Evolutionary conservation across 2,329 filamentous ascomycete species (phyloP), one percentile per base, ranked within the genome.

Genomic region (Fusarium sororula): DNA sequence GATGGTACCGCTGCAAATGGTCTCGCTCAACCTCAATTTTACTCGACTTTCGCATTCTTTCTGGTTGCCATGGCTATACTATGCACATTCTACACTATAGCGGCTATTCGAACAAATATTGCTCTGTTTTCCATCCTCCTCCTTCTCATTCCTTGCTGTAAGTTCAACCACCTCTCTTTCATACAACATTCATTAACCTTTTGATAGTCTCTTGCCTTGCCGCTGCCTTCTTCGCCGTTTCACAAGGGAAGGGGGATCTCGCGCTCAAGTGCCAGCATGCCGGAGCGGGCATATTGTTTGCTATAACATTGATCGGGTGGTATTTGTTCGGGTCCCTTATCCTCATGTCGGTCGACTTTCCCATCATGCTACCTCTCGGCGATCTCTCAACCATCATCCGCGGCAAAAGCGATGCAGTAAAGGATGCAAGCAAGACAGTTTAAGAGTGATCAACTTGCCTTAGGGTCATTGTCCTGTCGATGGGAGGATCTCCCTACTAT

Each of bases 41-140:
- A 84, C 30, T 82, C 86, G 12, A 85, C 84, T 17, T 86, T 87
- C 62, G 83, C 81, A 38, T 92, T 91, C 83, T 89, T 91, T 81
- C 84, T 90, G 54, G 75, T 93, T 54, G 84, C 85, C 69, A 92
- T 92, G 90, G 87, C 83, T 4, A 78, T 92, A 12, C 81, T 93
- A 30, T 90, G 87, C 79, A 80, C 90, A 51, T 79, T 93, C 66
- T 93, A 88, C 82, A 81, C 91, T 45, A 84, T 93, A 75, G 90
- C 90, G 77, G 86, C 90, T 13, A 83, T 92, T 15, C 88, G 91
- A 37, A 93, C 91, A 24, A 93, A 93, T 75, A 58, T 92, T 11
- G 83, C 89, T 74, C 17, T 68, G 9, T 62, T 92, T 92, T 79
- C 86, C 90, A 69, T 72, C 87, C 38, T 91, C 92, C 77, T 92